Evolutionary conservation across 2,329 filamentous ascomycete genomes (phyloP), one percentile per base, ranked within the genome.

Genomic region (Cryphonectria parasitica): DNA sequence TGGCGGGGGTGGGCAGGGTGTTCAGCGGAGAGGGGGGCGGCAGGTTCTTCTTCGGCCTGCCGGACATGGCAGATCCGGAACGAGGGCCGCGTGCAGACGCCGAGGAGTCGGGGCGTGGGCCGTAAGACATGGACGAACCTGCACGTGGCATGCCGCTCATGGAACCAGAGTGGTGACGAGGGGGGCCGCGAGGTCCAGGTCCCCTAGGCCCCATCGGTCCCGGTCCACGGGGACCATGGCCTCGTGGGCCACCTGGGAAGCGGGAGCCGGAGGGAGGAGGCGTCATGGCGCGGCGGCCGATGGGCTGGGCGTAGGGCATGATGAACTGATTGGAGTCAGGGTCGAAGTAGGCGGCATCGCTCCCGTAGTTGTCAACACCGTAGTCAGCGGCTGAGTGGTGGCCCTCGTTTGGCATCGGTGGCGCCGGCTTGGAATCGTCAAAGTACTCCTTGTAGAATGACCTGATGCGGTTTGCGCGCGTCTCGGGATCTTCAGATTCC

Each of bases 371-470:
- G 28, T 88, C 83, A 71, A 28, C 68, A 31, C 41, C 68, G 77
- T 93, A 93, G 76, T 95, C 92, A 49, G 75, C 77, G 31, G 60
- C 28, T 70, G 68, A 28, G 34, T 31, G 36, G 17, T 49, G n/a
- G 25, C 68, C 70, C 13, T 62, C 58, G 22, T 74, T 74, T 68
- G 74, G 74, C 64, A 64, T 64, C 25, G 62, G 43, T 76, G 75
- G 60, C 25, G 39, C 74, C 58, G 81, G 80, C 78, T 90, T 92
- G 71, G 85, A 89, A 58, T 98, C 95, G 75, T 98, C 96, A 76
- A 99, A 99, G 83, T 99, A 99, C 79, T 99, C 96, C 84, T 98
- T 98, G 85, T 99, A 99, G 84, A 99, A 99, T 4, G 96, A 99
- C 79, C 96, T 89, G 75, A 99, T 99, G 71, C 96, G 91, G 84